A percentile compares a stretch with the other conserved stretches of the same genome.
Conservation (phyloP, 352 stramenopile species). For the Blastocystis sp. region DNA sequence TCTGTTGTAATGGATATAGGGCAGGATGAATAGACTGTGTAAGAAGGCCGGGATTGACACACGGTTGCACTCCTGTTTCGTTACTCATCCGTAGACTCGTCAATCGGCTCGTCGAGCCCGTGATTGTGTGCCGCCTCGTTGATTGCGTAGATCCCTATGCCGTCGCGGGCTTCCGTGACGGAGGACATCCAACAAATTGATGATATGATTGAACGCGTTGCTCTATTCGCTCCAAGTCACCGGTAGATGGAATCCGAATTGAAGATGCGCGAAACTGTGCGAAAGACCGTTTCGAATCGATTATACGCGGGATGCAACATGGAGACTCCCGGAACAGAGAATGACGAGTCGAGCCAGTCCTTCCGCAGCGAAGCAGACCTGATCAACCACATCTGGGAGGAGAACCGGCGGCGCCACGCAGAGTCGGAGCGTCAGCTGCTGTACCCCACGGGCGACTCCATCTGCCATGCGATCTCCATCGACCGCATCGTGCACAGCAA, state of each 20-base stretch:
- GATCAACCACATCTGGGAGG: slow-evolving; percentile 45
- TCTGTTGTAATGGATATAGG: background rate
- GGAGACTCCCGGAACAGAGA: no score
- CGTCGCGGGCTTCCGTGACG: background rate
- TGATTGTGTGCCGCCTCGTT: background rate
- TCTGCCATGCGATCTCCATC: slow-evolving; percentile 12
- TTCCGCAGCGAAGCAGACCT: background rate
- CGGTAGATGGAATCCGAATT: slow-evolving; percentile 22
- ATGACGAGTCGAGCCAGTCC: no score
- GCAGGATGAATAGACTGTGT: slow-evolving; percentile 19
- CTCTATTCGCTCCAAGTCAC: background rate
- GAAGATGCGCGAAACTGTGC: no score
- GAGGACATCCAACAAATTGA: slow-evolving; percentile 13
- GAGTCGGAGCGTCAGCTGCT: slow-evolving; percentile 41
- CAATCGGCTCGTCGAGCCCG: slow-evolving; percentile 29
- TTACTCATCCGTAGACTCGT: slow-evolving; percentile 31
- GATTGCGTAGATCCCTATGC: slow-evolving; percentile 35
- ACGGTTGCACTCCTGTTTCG: slow-evolving; percentile 8
- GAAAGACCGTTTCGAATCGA: no score
- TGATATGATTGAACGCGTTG: slow-evolving; percentile 14
- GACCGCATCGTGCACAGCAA: slow-evolving; percentile 50
- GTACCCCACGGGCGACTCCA: slow-evolving; percentile 5
- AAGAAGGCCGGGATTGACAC: slow-evolving; percentile 52
- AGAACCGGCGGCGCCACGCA: slow-evolving; percentile 25
- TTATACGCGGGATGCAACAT: background rate